These are phyloP conservation scores for Gaertneriomyces sp. DNA, from an alignment of 192 early-diverging fungal species.

Conservation along the genomic window DNA sequence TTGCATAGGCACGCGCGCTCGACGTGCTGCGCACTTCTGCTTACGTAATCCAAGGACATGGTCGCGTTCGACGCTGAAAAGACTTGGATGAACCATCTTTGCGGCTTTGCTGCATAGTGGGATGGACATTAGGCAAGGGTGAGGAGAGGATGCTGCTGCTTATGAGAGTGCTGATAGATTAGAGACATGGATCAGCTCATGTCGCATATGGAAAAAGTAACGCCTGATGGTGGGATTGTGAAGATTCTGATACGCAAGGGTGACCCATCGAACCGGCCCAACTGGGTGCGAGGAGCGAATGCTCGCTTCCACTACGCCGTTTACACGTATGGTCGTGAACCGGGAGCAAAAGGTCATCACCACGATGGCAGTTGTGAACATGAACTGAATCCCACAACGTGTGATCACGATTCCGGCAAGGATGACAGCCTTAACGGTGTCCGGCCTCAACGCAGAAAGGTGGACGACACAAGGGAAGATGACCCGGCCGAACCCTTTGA, in stretches of 20 bases:
- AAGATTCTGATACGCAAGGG: constrained; percentile 16
- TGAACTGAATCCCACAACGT: background rate
- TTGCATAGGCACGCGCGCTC: too few species aligned
- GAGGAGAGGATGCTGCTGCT: too few species aligned
- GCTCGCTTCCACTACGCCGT: constrained; percentile 50
- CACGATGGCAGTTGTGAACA: constrained; percentile 14
- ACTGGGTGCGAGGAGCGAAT: constrained; percentile 45
- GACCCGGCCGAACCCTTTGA: constrained; percentile 43
- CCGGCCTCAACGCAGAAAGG: constrained; percentile 33
- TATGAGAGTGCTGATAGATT: too few species aligned
- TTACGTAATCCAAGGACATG: too few species aligned
- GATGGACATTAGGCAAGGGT: too few species aligned
- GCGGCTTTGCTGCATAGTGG: too few species aligned
- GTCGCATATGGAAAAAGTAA: constrained; percentile 17
- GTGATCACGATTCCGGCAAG: background rate
- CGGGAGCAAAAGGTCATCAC: constrained; percentile 21
- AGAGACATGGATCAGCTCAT: background rate
- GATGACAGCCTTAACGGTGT: background rate
- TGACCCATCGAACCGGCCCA: background rate
- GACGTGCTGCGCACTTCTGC: too few species aligned
- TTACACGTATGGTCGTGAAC: constrained; percentile 31
- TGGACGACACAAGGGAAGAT: constrained; percentile 37
- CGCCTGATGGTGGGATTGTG: constrained; percentile 22
- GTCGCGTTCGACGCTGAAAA: too few species aligned
- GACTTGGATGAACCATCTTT: too few species aligned